A percentile compares a stretch with the other conserved stretches of the same genome.
Evolutionary conservation across 371 early-diverging fungal genomes (phyloP).

Genomic region (Rhizopus arrhizus): DNA sequence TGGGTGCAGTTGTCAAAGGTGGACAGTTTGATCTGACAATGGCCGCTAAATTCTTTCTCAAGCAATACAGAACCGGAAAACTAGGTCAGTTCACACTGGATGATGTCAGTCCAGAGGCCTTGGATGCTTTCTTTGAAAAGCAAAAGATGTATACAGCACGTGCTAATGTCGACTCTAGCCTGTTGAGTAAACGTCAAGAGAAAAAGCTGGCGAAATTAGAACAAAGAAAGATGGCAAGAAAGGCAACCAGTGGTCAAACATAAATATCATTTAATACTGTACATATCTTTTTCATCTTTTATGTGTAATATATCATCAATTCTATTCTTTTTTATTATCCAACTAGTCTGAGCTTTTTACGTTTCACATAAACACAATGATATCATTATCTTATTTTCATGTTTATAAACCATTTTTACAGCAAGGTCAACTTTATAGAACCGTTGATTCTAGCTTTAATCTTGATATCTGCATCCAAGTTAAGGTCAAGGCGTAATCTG

Average conservation of each 20-base stretch:
- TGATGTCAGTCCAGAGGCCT: constrained; percentile 55
- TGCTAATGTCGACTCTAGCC: constrained; percentile 1
- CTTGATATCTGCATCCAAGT: constrained; percentile 26
- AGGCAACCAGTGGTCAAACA: constrained; percentile 1
- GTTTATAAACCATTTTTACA: constrained; percentile 3
- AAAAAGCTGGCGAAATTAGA: constrained; percentile 60
- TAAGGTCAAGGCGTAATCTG: constrained; percentile 24
- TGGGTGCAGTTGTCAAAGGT: constrained; percentile 79
- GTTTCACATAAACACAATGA: too few relatives aligned
- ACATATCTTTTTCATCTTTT: too few relatives aligned
- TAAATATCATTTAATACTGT: too few relatives aligned
- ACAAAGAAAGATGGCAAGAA: constrained; percentile 43
- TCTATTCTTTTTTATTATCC: too few relatives aligned
- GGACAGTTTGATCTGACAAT: constrained; percentile 66
- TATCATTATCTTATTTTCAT: background rate
- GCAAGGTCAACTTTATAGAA: constrained; percentile 19
- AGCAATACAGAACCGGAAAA: constrained; percentile 74
- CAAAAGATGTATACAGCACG: constrained; percentile 30
- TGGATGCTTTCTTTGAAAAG: constrained; percentile 57
- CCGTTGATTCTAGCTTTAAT: constrained; percentile 25
- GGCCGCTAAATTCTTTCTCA: constrained; percentile 73
- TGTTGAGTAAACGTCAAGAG: constrained; percentile 50
- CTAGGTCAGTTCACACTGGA: constrained; percentile 76
- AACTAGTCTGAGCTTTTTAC: background rate
- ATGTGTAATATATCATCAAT: too few relatives aligned